Base-by-base conservation (phyloP, 148 eudicot species). In the Vaccinium corymbosum region DNA sequence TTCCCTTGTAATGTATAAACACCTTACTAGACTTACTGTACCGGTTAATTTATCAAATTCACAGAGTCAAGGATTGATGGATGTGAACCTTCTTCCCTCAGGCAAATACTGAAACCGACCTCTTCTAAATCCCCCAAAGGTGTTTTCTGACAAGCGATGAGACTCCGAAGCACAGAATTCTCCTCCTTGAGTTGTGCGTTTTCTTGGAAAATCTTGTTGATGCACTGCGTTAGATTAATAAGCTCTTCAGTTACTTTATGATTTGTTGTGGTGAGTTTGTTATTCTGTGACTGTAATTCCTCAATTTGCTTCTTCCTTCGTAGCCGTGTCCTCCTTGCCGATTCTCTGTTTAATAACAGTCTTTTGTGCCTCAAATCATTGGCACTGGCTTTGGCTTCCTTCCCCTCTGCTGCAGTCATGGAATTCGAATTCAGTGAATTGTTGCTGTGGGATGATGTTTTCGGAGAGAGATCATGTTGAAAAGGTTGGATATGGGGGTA, bases 201-300 rank as follows among this genome's bases (percentile, higher is more conserved):
- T 48, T 75, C 78, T 46, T 74, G 78, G 50, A 74, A 74, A 46
- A 74, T 38, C 49, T 38, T 17, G 50, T 74, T 74, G 52, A 74
- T 38, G 78, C 78, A 74, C 25, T 74, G 52, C 16, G 52, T 6
- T 19, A 74, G 7, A 74, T 42, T 74, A 7, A 74, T 74, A 42
- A 74, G 78, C 22, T 74, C 50, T 74, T 74, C 78, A 19, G 78
- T 74, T 42, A 74, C 52, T 20, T 74, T 74, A 16, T 42, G 78
- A 20, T 74, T 74, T 38, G 50, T 42, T 51, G 78, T 8, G 2
- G 49, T 7, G 22, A 74, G 78, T 9, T 74, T 22, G 6, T 20
- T 35, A 0, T 42, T 74, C 52, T 42, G 25, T 9, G 25, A 74
- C 78, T 74, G 25, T 8, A 74, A 9, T 9, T 74, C 78, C 49